These are phyloP conservation scores for Colletotrichum spaethianum DNA, from an alignment of 2,329 filamentous ascomycete genomes.

Conservation along the genomic window DNA sequence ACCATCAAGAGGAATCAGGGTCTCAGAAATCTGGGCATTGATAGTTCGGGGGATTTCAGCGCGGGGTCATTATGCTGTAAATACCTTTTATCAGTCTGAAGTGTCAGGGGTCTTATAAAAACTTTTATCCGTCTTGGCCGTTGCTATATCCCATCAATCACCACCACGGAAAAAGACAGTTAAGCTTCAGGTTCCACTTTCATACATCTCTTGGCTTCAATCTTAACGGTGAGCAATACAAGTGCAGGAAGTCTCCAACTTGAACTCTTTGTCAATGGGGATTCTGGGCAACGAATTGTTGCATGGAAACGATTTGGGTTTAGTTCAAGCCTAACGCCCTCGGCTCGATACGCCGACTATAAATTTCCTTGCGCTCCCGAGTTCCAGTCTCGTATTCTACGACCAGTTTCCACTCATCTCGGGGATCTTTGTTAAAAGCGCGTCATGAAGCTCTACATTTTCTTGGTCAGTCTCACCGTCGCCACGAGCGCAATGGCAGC, in stretches of 20 bases:
- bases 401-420: neutral
- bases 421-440: neutral
- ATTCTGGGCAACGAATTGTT: neutral
- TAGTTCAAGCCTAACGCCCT: neutral
- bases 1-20: neutral
- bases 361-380: neutral
- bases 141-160: conserved; percentile 2
- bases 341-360: neutral
- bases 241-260: neutral
- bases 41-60: neutral
- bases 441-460: conserved; percentile 42
- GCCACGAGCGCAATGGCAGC: conserved; percentile 43
- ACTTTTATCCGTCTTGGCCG: conserved; percentile 8
- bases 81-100: neutral
- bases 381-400: neutral
- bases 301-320: neutral
- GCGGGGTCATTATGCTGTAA: neutral
- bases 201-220: neutral
- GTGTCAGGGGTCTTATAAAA: neutral
- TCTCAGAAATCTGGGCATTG: neutral
- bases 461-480: conserved; percentile 33
- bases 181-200: neutral
- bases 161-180: neutral
- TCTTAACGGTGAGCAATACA: neutral
- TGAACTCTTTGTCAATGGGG: neutral